Evolutionary conservation across 306 rosid species (phyloP), one percentile per base, ranked within the genome.

Genomic region (Fragaria iinumae): DNA sequence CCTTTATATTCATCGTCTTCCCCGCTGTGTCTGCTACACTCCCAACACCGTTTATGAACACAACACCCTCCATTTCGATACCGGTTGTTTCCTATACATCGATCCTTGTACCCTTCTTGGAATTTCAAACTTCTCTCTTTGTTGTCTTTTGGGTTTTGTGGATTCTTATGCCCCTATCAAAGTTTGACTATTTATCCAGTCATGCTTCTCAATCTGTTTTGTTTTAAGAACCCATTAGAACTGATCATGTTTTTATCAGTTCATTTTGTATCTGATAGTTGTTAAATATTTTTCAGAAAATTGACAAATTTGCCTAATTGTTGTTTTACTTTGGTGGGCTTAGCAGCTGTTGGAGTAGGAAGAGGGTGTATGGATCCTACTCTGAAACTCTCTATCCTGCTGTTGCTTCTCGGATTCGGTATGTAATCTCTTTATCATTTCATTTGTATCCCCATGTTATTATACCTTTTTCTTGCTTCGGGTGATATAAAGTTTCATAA

Each of bases 341-440:
- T 75, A 60, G 23, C 79, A 80, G 85, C 81, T 47, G 43, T 82
- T 80, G 86, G 81, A 86, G 80, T 76, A 74, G 88, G 87, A 83
- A 66, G 71, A 76, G 80, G 87, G 86, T 76, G 80, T 34, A 93
- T 91, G 96, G 96, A 90, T 87, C 83, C 81, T 80, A 67, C 82
- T 79, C 85, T 80, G 21, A 93, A 83, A 78, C 74, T 88, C 76
- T 76, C 72, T 53, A 47, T 67, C 25, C 77, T 91, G 50, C 85
- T 93, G 48, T 63, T 88, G 67, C 84, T 93, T 73, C 55, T 91
- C 71, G 89, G 85, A 57, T 84, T 86, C 47, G 98, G 98, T 91
- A 84, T 32, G 76, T 72, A 43, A 7, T 23, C 4, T 11, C 0
- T 20, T 41, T 34, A 34, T 20, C 16, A 8, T 39, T 38, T 36